These are phyloP conservation scores for Inga leiocalycina DNA, from an alignment of 306 rosid species.

Conservation along the genomic window DNA sequence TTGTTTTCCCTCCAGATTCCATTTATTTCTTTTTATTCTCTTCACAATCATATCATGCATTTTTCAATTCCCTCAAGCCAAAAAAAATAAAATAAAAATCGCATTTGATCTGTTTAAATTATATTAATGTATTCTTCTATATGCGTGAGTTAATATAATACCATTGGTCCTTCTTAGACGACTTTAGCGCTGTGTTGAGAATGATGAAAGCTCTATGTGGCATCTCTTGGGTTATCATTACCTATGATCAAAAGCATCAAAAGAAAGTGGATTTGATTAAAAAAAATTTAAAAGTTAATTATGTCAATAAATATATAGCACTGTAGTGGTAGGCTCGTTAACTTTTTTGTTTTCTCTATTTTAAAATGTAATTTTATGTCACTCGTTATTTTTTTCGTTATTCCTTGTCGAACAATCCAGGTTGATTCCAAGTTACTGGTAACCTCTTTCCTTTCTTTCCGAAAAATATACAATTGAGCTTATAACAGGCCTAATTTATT, in stretches of 20 bases:
- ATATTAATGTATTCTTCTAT: background rate
- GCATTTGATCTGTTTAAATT: background rate
- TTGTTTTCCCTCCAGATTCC: background rate
- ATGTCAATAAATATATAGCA: background rate
- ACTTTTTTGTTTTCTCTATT: background rate
- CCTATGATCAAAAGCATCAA: slow-evolving; percentile 16
- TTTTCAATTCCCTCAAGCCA: background rate
- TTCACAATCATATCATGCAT: background rate
- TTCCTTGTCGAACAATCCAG: background rate
- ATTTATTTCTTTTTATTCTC: background rate
- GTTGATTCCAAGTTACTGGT: background rate
- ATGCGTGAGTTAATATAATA: background rate
- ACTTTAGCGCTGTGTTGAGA: background rate
- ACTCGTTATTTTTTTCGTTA: background rate
- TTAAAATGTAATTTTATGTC: background rate
- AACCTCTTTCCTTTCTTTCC: too few species aligned
- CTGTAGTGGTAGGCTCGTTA: background rate
- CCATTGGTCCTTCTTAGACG: background rate
- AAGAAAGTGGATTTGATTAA: background rate
- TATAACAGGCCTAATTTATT: too few species aligned
- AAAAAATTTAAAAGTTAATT: background rate
- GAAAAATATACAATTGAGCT: background rate
- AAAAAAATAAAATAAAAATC: background rate
- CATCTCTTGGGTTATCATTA: slow-evolving; percentile 35
- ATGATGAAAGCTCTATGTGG: background rate